phyloP scores from a whole-genome alignment of 192 early-diverging fungal genomes.

The Backusella psychrophila region DNA sequence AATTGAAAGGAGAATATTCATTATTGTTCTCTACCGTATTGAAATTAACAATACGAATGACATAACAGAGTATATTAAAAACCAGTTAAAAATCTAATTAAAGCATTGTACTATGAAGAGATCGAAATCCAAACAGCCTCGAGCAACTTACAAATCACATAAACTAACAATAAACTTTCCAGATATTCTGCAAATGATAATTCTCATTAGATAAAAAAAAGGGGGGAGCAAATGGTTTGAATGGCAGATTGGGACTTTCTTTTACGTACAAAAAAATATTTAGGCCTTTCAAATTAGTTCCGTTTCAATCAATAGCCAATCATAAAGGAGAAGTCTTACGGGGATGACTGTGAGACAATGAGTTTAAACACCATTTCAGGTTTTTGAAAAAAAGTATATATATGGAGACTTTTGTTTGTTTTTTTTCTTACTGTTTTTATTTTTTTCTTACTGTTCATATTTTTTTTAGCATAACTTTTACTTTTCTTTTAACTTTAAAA shows the following conservation, averaged over 20 bases:
- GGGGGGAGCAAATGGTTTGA: not conserved
- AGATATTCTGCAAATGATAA: not conserved
- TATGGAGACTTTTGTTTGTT: not conserved
- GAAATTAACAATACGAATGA: not conserved
- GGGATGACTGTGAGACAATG: not conserved
- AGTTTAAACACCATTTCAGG: not conserved
- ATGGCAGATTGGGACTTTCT: not conserved
- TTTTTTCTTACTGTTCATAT: too few species aligned
- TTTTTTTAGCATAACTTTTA: not conserved
- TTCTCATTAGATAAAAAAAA: not conserved
- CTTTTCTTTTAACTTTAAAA: not conserved
- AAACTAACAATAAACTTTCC: not conserved
- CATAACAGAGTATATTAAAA: not conserved
- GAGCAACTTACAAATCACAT: not conserved
- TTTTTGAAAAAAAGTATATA: conserved; percentile 3
- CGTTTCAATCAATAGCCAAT: not conserved
- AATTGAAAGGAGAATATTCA: not conserved
- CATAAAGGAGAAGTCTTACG: not conserved
- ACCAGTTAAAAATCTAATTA: not conserved
- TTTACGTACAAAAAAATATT: conserved; percentile 7
- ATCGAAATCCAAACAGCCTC: not conserved
- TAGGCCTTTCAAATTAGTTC: not conserved
- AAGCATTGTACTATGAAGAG: not conserved
- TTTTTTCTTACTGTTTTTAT: not conserved
- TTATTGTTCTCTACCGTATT: not conserved